Base-by-base conservation (phyloP, 306 rosid species). In the Castanea mollissima region DNA sequence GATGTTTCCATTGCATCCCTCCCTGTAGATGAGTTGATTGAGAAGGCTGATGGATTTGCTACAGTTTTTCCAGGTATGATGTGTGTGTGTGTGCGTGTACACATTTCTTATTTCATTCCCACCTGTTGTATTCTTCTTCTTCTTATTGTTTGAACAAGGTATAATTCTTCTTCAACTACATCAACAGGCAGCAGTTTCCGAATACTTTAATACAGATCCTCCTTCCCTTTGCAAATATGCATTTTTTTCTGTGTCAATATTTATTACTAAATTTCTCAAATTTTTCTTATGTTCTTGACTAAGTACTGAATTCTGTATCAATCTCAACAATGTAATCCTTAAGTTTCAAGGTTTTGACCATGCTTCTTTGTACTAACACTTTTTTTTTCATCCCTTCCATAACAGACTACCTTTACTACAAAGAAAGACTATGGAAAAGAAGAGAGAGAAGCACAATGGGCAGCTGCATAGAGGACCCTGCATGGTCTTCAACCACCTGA, bases 371-470 rank as follows among this genome's bases (percentile, higher is more conserved):
- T 52, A 78, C 79, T 80, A 69, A 89, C 74, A 23, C 23, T 52
- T 15, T 60, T 64, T 64, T 49, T 18, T 77, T 32, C 38, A 74
- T 78, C 77, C 51, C 69, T 69, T 20, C 59, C 62, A 63, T 80
- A 62, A 83, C 84, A 95, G 99, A 95, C 99, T 80, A 98, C 99
- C 71, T 95, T 95, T 76, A 95, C 99, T 5, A 91, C 99, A 74
- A 95, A 95, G 97, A 93, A 95, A 86, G 94, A 95, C 83, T 95
- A 93, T 5, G 99, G 99, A 0, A 95, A 95, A 89, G 98, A 91
- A 90, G 99, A 95, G 87, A 91, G 99, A 72, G 98, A 95, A 84
- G 99, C 99, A 49, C 99, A 95, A 25, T 95, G 99, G 99, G 99
- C 99, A 25, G 71, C 99, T 41, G 93, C 99, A 31, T 98, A 95